Evolutionary conservation across 768 basidiomycete species (phyloP), one percentile per base, ranked within the genome.

Genomic region (Termitomyces bulborhizus): DNA sequence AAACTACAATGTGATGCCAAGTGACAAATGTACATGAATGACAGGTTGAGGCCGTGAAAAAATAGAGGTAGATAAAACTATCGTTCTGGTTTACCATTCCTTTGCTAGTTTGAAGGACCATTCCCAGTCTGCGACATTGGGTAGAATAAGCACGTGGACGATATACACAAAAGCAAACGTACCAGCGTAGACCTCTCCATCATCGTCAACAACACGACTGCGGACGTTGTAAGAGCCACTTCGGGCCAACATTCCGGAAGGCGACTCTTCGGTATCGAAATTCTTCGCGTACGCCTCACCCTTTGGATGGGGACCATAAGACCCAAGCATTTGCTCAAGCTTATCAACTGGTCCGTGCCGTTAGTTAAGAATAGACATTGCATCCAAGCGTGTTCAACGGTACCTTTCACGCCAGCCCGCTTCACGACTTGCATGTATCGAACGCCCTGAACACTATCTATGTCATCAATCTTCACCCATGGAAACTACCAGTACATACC

Each of bases 61-160:
- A 58, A 52, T 31, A n/a, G 31, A 40, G 24, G 31, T 34, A 48
- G 49, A 47, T 45, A 39, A 52, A 45, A 39, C 46, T 24, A 55
- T 51, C 36, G 32, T 44, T n/a, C 29, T 50, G 57, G 29, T 67
- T 65, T 68, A 88, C 95, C 95, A 98, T 62, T 95, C 93, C 74
- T 96, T 96, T 43, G 78, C 84, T 56, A 98, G 79, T 69, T 93
- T 96, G 80, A 98, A 97, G 26, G 66, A 70, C 95, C 95, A 98
- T 57, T 88, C 83, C 75, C 86, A 92, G 60, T 92, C 90, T 87
- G 42, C n/a, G 5, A 6, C 21, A 29, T 47, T 46, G 27, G 24
- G 31, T 16, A 13, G 16, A 40, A 40, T 59, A 9, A 60, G 42
- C 46, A 29, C 27, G 34, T 46, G 31, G 29, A 36, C 16, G 15